These are phyloP conservation scores for Leucosporidium creatinivorum DNA, from an alignment of 768 basidiomycete genomes.

Conservation along the genomic window DNA sequence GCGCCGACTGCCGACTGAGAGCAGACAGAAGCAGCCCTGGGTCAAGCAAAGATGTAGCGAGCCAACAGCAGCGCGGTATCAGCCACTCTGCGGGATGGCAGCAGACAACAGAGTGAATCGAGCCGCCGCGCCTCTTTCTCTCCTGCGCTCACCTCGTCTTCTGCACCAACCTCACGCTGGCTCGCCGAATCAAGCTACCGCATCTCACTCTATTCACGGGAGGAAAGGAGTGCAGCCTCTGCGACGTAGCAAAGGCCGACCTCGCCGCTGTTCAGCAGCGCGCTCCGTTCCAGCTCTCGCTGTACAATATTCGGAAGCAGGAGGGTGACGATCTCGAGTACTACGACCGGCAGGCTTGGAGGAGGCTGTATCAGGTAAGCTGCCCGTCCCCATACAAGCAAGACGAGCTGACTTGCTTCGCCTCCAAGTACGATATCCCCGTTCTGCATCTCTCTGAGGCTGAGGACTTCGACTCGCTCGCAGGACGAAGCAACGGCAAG, in stretches of 20 bases:
- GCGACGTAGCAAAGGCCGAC: constrained; percentile 30
- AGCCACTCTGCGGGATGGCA: too few species aligned
- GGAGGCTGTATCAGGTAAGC: constrained; percentile 28
- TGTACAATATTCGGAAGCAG: constrained; percentile 21
- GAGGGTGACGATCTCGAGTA: constrained; percentile 15
- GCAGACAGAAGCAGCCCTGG: too few species aligned
- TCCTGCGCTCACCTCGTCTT: background rate
- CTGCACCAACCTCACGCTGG: background rate
- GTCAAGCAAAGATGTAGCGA: background rate
- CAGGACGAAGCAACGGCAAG: constrained; percentile 3
- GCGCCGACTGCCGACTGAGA: too few species aligned
- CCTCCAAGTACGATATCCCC: constrained; percentile 31
- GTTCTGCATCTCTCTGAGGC: constrained; percentile 20
- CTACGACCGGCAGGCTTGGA: constrained; percentile 20
- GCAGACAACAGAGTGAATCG: too few species aligned
- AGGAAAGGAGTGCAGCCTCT: constrained; percentile 11
- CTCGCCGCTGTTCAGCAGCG: constrained; percentile 3
- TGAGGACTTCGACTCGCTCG: constrained; percentile 13
- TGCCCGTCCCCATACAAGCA: background rate
- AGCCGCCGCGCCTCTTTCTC: background rate
- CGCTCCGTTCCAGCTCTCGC: constrained; percentile 18
- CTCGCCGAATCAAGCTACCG: constrained; percentile 4
- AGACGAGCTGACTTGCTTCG: background rate
- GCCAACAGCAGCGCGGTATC: too few species aligned
- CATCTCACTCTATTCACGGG: constrained; percentile 23